These are phyloP conservation scores for Hanseniaspora guilliermondii DNA, from an alignment of 805 yeast species.

Conservation along the genomic window DNA sequence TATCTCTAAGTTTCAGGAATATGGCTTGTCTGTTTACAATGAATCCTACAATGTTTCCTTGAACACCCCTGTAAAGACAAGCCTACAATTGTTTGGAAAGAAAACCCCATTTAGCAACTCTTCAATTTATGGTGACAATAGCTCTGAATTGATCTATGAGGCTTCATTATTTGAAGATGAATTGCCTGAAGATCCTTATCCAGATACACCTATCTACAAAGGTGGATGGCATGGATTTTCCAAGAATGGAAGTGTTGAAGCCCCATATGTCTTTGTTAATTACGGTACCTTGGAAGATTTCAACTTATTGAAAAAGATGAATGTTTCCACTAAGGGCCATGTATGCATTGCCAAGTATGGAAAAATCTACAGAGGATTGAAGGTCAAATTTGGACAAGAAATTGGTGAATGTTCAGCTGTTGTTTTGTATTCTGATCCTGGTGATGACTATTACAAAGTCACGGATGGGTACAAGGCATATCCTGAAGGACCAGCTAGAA, in stretches of 20 bases:
- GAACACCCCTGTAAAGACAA: slow-evolving; percentile 48
- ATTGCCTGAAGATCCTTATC: slow-evolving; percentile 39
- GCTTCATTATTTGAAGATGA: slow-evolving; percentile 45
- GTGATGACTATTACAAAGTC: slow-evolving; percentile 43
- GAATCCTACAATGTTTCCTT: slow-evolving; percentile 52
- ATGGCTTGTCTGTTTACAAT: slow-evolving; percentile 42
- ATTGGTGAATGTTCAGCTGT: slow-evolving; percentile 51
- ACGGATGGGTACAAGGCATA: slow-evolving; percentile 51
- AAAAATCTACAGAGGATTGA: slow-evolving; percentile 53
- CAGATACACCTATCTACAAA: slow-evolving; percentile 34
- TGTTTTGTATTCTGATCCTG: slow-evolving; percentile 57
- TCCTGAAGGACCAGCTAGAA: slow-evolving; percentile 67
- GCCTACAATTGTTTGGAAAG: slow-evolving; percentile 32
- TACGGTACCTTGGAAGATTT: slow-evolving; percentile 57
- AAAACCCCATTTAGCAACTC: slow-evolving; percentile 4
- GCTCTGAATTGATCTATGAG: slow-evolving; percentile 30
- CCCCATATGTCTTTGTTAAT: slow-evolving; percentile 56
- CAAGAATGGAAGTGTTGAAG: slow-evolving; percentile 55
- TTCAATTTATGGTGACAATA: background rate
- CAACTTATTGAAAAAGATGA: slow-evolving; percentile 33
- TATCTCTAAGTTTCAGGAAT: slow-evolving; percentile 42
- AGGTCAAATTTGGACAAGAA: slow-evolving; percentile 65
- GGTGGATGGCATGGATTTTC: slow-evolving; percentile 72
- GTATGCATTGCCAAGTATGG: slow-evolving; percentile 62
- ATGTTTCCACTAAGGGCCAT: slow-evolving; percentile 42